Evolutionary conservation across 2,329 filamentous ascomycete genomes (phyloP).

Genomic region (Cladosporium cucumerinum): DNA sequence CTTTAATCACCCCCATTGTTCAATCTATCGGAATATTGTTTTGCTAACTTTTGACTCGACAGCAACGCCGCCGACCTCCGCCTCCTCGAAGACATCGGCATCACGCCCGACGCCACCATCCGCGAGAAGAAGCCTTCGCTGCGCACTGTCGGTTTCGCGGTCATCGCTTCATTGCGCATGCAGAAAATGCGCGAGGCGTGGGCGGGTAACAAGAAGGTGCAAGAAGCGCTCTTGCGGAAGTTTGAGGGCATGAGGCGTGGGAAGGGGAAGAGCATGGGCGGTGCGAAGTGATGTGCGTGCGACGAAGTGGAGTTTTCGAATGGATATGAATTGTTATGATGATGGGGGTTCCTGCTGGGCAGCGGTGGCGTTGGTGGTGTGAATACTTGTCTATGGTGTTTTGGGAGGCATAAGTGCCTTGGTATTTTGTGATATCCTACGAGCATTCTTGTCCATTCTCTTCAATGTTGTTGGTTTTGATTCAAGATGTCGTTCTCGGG

Average conservation of each 20-base stretch:
- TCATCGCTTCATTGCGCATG: conserved; percentile 53
- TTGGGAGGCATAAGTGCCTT: background rate
- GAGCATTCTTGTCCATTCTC: background rate
- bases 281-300: conserved; percentile 1
- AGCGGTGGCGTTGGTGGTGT: conserved; percentile 13
- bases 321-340: background rate
- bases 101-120: conserved; percentile 51
- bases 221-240: conserved; percentile 45
- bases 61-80: conserved; percentile 91
- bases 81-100: conserved; percentile 79
- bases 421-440: background rate
- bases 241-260: conserved; percentile 42
- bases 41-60: conserved; percentile 22
- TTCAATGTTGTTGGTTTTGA: background rate
- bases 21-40: background rate
- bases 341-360: background rate
- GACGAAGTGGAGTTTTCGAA: background rate
- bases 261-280: background rate
- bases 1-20: too few relatives aligned
- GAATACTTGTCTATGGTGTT: background rate
- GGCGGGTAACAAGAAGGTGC: conserved; percentile 50
- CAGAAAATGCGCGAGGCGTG: conserved; percentile 48
- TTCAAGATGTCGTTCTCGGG: background rate
- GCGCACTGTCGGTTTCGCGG: conserved; percentile 46
- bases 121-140: conserved; percentile 46